Percentiles rank a stretch among this genome's conserved stretches.
Evolutionary conservation across 1,139 yeast species (phyloP).

Genomic region (Arxiozyma slooffiae): DNA sequence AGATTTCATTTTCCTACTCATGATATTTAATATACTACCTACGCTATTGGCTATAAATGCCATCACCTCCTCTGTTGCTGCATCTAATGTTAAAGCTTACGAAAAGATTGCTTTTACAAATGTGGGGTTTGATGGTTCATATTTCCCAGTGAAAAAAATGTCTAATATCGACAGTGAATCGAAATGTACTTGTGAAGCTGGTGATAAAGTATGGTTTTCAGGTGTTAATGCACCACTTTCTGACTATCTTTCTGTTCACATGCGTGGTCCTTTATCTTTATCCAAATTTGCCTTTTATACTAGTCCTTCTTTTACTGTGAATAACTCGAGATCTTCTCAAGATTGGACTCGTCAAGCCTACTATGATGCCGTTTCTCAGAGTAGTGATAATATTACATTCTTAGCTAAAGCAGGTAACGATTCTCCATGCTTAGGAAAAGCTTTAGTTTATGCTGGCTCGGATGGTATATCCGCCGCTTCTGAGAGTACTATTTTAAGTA

Average conservation of each 20-base stretch:
- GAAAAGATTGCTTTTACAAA: slow-evolving; percentile 45
- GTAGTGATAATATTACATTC: slow-evolving; percentile 53
- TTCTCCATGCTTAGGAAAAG: slow-evolving; percentile 55
- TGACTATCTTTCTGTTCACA: slow-evolving; percentile 66
- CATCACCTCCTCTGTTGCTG: neutral
- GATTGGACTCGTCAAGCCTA: slow-evolving; percentile 40
- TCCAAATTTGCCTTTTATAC: slow-evolving; percentile 57
- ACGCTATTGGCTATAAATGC: neutral
- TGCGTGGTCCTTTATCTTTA: slow-evolving; percentile 65
- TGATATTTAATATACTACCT: neutral
- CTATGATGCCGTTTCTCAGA: slow-evolving; percentile 35
- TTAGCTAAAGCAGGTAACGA: slow-evolving; percentile 43
- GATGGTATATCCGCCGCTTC: slow-evolving; percentile 39
- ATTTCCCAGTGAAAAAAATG: slow-evolving; percentile 46
- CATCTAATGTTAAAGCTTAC: slow-evolving; percentile 15
- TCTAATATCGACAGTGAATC: slow-evolving; percentile 39
- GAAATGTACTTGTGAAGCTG: slow-evolving; percentile 43
- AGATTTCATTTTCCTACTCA: neutral
- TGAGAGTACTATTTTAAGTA: slow-evolving; percentile 42
- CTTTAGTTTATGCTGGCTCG: slow-evolving; percentile 42
- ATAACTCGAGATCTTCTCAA: slow-evolving; percentile 27
- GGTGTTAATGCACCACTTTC: slow-evolving; percentile 62
- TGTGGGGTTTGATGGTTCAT: slow-evolving; percentile 59
- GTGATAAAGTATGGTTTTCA: slow-evolving; percentile 36
- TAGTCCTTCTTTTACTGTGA: slow-evolving; percentile 29